phyloP scores from a whole-genome alignment of 352 stramenopile species.

The Pythium pyrilobum region DNA sequence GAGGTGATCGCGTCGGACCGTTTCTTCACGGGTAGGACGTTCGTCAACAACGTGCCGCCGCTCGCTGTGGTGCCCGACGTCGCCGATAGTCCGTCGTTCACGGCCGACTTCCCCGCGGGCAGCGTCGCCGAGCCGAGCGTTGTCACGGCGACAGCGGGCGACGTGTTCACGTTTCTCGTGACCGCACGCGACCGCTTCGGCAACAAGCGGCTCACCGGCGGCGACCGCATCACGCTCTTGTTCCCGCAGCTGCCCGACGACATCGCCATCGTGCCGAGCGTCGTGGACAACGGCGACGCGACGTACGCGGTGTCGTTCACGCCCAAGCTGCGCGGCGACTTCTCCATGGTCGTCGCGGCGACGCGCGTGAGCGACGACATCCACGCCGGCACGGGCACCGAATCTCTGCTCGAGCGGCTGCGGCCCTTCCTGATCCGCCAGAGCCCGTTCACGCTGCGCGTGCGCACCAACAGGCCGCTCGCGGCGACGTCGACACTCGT shows the following conservation, averaged over 20 bases:
- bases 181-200: slow-evolving; percentile 18
- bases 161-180: slow-evolving; percentile 8
- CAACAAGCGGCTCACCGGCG: slow-evolving; percentile 9
- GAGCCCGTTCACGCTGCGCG: slow-evolving; percentile 15
- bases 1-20: slow-evolving; percentile 35
- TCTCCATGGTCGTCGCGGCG: slow-evolving; percentile 18
- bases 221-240: slow-evolving; percentile 12
- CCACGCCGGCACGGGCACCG: neutral
- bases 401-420: slow-evolving; percentile 10
- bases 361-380: slow-evolving; percentile 6
- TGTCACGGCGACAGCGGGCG: slow-evolving; percentile 6
- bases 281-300: slow-evolving; percentile 7
- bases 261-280: neutral
- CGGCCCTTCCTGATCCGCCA: slow-evolving; percentile 11
- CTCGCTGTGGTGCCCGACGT: slow-evolving; percentile 4
- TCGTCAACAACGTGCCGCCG: slow-evolving; percentile 50
- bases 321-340: slow-evolving; percentile 9
- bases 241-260: slow-evolving; percentile 13
- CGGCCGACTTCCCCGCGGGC: slow-evolving; percentile 4
- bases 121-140: neutral
- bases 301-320: slow-evolving; percentile 14
- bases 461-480: slow-evolving; percentile 9
- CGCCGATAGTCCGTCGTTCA: slow-evolving; percentile 15
- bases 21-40: slow-evolving; percentile 48
- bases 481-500: slow-evolving; percentile 9